Base-by-base conservation (phyloP, 495 filamentous ascomycete genomes). In the Hypoxylon rickii region DNA sequence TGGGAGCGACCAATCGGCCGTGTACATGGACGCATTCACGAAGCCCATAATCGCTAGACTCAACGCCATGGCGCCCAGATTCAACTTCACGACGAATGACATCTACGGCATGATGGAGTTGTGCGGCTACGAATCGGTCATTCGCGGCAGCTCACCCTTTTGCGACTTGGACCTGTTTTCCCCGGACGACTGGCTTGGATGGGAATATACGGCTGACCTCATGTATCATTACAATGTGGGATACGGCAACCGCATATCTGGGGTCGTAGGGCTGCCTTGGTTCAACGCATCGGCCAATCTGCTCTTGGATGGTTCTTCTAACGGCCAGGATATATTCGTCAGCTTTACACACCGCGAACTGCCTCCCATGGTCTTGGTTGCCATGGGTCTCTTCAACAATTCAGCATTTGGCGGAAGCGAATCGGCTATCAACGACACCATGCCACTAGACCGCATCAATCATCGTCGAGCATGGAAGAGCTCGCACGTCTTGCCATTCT, bases 271-370 rank as follows among this genome's bases (percentile, higher is more conserved):
- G 6, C 69, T 76, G 21, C 78, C 78, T 1, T 80, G 78, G 76
- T 45, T 78, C 21, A 76, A 76, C 26, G 71, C 73, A 5, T 74
- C 74, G 24, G 70, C 71, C 4, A 62, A 64, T 22, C 51, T 72
- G 2, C 65, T 79, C 4, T 37, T 73, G 26, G 56, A 49, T 12
- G 61, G 69, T 11, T 45, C 53, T 3, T 42, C 45, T 13, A 44
- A 54, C 12, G 60, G 64, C 7, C 69, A 80, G 55, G 76, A 79
- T 46, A 51, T 79, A 16, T 78, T 73, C 42, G 65, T 75, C 18
- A 77, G 73, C 44, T 80, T 79, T 65, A 80, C 76, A 0, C 77
- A 80, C 57, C 74, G 77, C 7, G 76, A 80, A 61, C 54, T 79
- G 7, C 75, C 73, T 19, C 76, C 76, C 7, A 73, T 71, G 33